Base-by-base conservation (phyloP, 2,329 filamentous ascomycete genomes). In the Aspergillus neotritici region DNA sequence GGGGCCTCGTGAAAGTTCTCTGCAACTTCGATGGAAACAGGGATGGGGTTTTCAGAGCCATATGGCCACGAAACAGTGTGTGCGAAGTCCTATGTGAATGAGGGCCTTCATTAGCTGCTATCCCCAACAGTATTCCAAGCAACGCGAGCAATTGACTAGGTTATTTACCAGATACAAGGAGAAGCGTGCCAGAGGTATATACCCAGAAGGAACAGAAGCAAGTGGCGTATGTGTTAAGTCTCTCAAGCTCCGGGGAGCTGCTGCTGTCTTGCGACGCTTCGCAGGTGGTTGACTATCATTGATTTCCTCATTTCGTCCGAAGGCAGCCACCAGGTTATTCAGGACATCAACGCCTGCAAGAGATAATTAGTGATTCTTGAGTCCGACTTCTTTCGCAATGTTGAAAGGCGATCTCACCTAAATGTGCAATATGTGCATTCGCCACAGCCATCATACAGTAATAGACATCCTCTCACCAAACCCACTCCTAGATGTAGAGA, bases 221-320 rank as follows among this genome's bases (percentile, higher is more conserved):
- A 36, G 17, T 5, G 54, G 53, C 5, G 54, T 12, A 1, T 54
- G 53, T 34, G 50, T 43, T 11, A 47, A 15, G 2, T 52, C 16
- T 8, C 44, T 34, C 12, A 64, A 46, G 13, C 51, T 59, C 11
- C 44, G 48, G 17, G 42, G 13, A 8, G 37, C 48, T 25, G 48
- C 43, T 34, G 45, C 14, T 36, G 57, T 17, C 49, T 64, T 67
- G 47, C 60, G 63, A 40, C 64, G 63, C 50, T 67, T 67, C 13
- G 34, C 54, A 9, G 52, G 54, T 47, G 40, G 58, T n/a, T 40
- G 50, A 37, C 57, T 44, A 13, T 31, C 14, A 28, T 52, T 46
- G 9, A 40, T 30, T 34, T 37, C 36, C 32, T 45, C 39, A 31
- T 13, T 47, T 43, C 52, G 52, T 34, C 47, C 42, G 32, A 65